Conservation (phyloP, 192 early-diverging fungal species). For the Coemansia umbellata region DNA sequence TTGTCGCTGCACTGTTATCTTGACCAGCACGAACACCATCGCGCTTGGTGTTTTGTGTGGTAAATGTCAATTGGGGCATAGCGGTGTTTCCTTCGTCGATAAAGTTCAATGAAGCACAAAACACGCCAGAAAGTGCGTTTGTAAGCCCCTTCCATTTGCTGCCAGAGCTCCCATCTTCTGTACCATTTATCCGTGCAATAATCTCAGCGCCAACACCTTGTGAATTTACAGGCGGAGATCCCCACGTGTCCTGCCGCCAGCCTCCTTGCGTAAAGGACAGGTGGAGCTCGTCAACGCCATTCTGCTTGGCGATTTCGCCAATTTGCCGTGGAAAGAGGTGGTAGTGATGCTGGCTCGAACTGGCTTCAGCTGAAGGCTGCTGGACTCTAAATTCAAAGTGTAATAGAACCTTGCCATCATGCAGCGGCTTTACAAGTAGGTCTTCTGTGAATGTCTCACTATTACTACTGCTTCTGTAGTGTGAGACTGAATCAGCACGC, state of each 20-base stretch:
- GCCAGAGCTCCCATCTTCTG: conserved; percentile 40
- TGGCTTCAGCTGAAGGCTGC: conserved; percentile 14
- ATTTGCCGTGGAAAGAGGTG: conserved; percentile 77
- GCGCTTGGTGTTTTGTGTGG: neutral
- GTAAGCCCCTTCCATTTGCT: conserved; percentile 80
- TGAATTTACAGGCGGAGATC: conserved; percentile 51
- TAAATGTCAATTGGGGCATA: conserved; percentile 52
- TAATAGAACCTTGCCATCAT: conserved; percentile 75
- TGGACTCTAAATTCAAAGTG: conserved; percentile 73
- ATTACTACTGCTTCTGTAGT: neutral
- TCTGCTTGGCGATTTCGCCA: conserved; percentile 75
- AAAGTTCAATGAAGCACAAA: conserved; percentile 95
- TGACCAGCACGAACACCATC: neutral
- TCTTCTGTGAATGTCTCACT: conserved; percentile 62
- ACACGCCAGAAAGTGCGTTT: conserved; percentile 88
- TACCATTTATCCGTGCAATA: conserved; percentile 59
- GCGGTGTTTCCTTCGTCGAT: conserved; percentile 76
- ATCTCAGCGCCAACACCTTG: conserved; percentile 76
- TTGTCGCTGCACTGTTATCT: too few relatives aligned
- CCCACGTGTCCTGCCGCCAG: conserved; percentile 81
- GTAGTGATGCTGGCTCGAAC: conserved; percentile 61
- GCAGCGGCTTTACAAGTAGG: conserved; percentile 65
- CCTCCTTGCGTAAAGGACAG: conserved; percentile 87
- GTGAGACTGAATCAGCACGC: too few relatives aligned
- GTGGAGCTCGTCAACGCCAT: conserved; percentile 74